Evolutionary conservation across 2,329 filamentous ascomycete genomes (phyloP).

Genomic region (Fusarium cyanostomum): DNA sequence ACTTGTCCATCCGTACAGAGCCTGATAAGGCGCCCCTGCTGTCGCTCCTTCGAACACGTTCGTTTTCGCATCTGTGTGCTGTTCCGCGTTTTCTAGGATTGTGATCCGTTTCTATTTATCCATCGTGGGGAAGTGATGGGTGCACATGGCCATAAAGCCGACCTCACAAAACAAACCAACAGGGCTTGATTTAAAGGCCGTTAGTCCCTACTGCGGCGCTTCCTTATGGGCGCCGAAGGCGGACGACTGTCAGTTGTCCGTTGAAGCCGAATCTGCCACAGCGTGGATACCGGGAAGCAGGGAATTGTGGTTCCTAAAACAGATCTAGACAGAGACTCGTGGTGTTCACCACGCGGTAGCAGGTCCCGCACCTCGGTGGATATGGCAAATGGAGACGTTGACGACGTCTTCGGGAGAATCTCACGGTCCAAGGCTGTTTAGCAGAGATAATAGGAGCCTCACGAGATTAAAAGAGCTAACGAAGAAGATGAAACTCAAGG

Average conservation of each 20-base stretch:
- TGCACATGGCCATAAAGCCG: slow-evolving; percentile 70
- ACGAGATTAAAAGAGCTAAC: too few species aligned
- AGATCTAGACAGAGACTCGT: not conserved
- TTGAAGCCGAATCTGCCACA: slow-evolving; percentile 1
- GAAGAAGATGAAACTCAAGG: too few species aligned
- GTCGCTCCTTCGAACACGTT: slow-evolving; percentile 10
- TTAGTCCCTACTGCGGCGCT: slow-evolving; percentile 17
- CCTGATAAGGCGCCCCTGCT: slow-evolving; percentile 24
- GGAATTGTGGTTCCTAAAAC: slow-evolving; percentile 6
- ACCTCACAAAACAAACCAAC: slow-evolving; percentile 26
- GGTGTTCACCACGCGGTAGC: not conserved
- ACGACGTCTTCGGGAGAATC: not conserved
- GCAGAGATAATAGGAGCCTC: too few species aligned
- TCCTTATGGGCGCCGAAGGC: slow-evolving; percentile 13
- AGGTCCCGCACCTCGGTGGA: slow-evolving; percentile 3
- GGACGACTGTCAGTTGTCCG: slow-evolving; percentile 10
- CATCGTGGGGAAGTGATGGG: slow-evolving; percentile 74
- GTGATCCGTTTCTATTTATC: slow-evolving; percentile 56
- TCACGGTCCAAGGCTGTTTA: not conserved
- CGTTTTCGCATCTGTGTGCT: not conserved
- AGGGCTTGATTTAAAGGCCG: slow-evolving; percentile 27
- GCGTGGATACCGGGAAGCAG: slow-evolving; percentile 3
- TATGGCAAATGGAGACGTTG: not conserved
- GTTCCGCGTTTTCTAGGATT: slow-evolving; percentile 2
- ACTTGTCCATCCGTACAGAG: slow-evolving; percentile 21